Evolutionary conservation across 176 grass and related monocot species (phyloP).

Genomic region (Oryza nivara): DNA sequence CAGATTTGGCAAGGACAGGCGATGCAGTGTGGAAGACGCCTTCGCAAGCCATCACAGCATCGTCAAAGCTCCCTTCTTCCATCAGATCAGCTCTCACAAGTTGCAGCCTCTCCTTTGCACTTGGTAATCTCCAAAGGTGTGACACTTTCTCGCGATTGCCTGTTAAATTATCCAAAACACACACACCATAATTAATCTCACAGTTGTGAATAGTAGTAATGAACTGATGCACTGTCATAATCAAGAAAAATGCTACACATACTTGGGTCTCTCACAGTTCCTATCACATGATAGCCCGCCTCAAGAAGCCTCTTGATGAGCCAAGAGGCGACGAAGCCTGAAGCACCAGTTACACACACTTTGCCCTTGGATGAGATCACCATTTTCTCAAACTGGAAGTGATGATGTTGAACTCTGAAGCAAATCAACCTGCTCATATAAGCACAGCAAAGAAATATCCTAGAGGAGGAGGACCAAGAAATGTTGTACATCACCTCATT

Average conservation of each 20-base stretch:
- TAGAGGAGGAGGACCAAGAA: constrained; percentile 43
- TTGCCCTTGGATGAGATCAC: constrained; percentile 56
- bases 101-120: constrained; percentile 76
- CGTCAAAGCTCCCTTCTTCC: constrained; percentile 82
- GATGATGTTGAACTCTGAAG: constrained; percentile 12
- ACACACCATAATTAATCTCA: background rate
- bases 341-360: constrained; percentile 86
- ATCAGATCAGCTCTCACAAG: constrained; percentile 74
- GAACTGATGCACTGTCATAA: background rate
- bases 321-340: constrained; percentile 85
- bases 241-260: background rate
- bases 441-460: constrained; percentile 12
- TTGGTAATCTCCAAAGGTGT: constrained; percentile 78
- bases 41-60: constrained; percentile 67
- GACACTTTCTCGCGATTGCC: constrained; percentile 60
- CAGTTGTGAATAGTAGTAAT: background rate
- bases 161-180: constrained; percentile 7
- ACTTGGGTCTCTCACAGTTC: constrained; percentile 87
- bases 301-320: constrained; percentile 78
- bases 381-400: constrained; percentile 35
- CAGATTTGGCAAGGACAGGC: constrained; percentile 62
- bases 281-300: constrained; percentile 70
- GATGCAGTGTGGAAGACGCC: constrained; percentile 89
- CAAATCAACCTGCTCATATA: constrained; percentile 43
- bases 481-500: constrained; percentile 7